Percentiles rank a stretch among this genome's conserved stretches.
These are phyloP conservation scores for Panaeolus papilionaceus DNA, from an alignment of 768 basidiomycete genomes.

Conservation along the genomic window DNA sequence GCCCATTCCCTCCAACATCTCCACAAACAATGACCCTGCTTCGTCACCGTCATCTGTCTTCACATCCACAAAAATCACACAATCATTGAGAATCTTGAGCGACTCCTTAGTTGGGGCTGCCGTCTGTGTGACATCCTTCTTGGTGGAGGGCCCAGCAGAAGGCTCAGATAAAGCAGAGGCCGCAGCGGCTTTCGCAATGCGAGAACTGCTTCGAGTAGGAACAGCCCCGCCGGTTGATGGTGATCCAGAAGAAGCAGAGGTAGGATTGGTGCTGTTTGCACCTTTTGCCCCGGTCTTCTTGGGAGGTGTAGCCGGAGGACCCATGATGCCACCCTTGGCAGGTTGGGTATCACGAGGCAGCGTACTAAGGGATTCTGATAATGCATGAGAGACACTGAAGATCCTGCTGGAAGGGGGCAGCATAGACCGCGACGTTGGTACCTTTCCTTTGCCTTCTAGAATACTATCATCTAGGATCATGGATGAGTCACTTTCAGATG, in stretches of 20 bases:
- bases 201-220: conserved; percentile 38
- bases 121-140: conserved; percentile 26
- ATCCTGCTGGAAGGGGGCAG: conserved; percentile 56
- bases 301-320: conserved; percentile 54
- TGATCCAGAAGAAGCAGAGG: conserved; percentile 31
- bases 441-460: conserved; percentile 40
- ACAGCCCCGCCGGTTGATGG: conserved; percentile 26
- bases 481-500: conserved; percentile 20
- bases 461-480: conserved; percentile 20
- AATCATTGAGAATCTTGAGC: conserved; percentile 70
- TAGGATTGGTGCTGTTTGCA: conserved; percentile 41
- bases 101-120: conserved; percentile 34
- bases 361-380: conserved; percentile 66
- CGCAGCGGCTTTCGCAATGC: conserved; percentile 35
- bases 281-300: conserved; percentile 43
- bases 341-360: conserved; percentile 43
- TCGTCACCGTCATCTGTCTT: conserved; percentile 85
- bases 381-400: conserved; percentile 63
- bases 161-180: conserved; percentile 24
- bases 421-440: conserved; percentile 26
- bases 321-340: conserved; percentile 43
- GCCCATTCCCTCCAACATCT: conserved; percentile 82
- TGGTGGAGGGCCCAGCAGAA: conserved; percentile 28
- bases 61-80: conserved; percentile 87
- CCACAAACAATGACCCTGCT: conserved; percentile 79